These are phyloP conservation scores for Rusavskia elegans DNA, from an alignment of 495 filamentous ascomycete species.

Conservation along the genomic window DNA sequence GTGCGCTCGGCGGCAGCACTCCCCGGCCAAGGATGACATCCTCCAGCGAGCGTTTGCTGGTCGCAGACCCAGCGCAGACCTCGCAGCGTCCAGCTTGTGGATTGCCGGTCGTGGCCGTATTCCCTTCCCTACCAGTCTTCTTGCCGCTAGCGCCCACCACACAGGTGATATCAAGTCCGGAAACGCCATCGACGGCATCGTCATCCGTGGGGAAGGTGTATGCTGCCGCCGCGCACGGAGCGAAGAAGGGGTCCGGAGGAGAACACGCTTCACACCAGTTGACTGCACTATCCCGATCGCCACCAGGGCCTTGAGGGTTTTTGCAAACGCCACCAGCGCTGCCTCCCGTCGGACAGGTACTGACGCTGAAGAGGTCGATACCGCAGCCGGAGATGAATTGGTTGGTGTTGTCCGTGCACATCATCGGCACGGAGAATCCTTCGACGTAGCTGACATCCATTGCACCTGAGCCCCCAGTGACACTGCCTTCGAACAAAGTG, in stretches of 20 bases:
- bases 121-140: background rate
- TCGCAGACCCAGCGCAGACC: background rate
- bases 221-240: constrained; percentile 6
- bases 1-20: background rate
- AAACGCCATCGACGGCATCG: background rate
- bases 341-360: constrained; percentile 2
- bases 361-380: constrained; percentile 6
- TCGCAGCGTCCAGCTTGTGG: background rate
- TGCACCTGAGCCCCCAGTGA: background rate
- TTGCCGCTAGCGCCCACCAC: background rate
- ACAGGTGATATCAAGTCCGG: background rate
- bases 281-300: constrained; percentile 4
- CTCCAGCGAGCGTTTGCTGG: background rate
- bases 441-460: constrained; percentile 3
- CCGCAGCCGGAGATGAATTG: constrained; percentile 5
- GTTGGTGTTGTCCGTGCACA: constrained; percentile 5
- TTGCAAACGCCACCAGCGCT: background rate
- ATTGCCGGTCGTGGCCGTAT: background rate
- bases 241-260: constrained; percentile 5
- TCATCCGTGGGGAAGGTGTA: constrained; percentile 9
- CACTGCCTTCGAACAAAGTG: background rate
- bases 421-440: constrained; percentile 9
- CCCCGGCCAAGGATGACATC: background rate
- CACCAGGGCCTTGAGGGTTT: constrained; percentile 3
- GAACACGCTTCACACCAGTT: constrained; percentile 1